These are phyloP conservation scores for Paramarasmius palmivorus DNA, from an alignment of 1,284 basidiomycete species.

Conservation along the genomic window DNA sequence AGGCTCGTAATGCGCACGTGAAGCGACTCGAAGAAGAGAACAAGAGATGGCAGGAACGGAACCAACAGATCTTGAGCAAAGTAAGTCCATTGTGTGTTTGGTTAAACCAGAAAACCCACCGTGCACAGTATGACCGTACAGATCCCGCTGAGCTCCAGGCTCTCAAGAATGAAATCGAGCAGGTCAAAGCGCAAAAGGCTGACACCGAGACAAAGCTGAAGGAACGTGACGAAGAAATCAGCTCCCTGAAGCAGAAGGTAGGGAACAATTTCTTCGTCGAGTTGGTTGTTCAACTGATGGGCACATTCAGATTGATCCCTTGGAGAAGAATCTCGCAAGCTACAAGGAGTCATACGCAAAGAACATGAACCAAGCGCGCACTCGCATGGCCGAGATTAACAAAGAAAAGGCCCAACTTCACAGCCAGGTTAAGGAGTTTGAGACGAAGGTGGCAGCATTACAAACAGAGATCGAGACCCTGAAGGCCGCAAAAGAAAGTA, in stretches of 20 bases:
- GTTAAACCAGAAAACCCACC: constrained; percentile 6
- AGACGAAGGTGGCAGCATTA: constrained; percentile 34
- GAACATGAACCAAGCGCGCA: constrained; percentile 31
- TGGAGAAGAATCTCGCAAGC: constrained; percentile 35
- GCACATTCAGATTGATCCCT: constrained; percentile 25
- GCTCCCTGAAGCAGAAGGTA: constrained; percentile 22
- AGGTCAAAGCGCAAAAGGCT: constrained; percentile 46
- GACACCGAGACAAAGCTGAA: constrained; percentile 37
- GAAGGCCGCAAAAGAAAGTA: constrained; percentile 34
- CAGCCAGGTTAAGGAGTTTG: constrained; percentile 36
- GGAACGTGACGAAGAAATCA: constrained; percentile 39
- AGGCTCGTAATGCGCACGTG: constrained; percentile 70
- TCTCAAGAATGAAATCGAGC: constrained; percentile 72
- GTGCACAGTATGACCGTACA: constrained; percentile 77
- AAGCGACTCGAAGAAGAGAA: constrained; percentile 77
- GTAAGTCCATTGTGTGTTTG: constrained; percentile 32
- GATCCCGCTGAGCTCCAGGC: constrained; percentile 86
- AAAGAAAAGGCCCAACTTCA: constrained; percentile 29
- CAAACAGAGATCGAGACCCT: constrained; percentile 38
- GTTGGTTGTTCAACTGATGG: constrained; percentile 13
- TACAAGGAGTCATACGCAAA: constrained; percentile 34
- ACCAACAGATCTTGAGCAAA: constrained; percentile 79
- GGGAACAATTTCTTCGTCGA: constrained; percentile 11
- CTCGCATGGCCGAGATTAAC: constrained; percentile 35
- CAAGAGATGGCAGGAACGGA: constrained; percentile 84